Base-by-base conservation (phyloP, 139 green algal genomes). In the Chlamydomonas sp. region DNA sequence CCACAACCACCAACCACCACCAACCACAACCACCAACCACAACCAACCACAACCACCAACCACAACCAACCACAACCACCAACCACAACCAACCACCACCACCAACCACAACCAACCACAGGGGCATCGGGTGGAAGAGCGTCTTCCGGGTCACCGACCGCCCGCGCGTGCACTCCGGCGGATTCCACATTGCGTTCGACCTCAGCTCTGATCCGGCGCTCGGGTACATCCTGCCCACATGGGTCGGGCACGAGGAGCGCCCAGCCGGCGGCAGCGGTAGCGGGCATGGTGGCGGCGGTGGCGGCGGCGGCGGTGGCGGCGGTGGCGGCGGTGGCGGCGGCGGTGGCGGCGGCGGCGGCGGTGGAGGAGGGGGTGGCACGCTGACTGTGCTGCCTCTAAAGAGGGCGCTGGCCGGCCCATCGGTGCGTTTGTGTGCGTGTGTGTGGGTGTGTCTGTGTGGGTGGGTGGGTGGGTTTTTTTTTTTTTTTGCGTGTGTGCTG, bases 131-230 rank as follows among this genome's bases (percentile, higher is more conserved):
- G 5, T 38, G 65, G 39, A 36, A 39, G 36, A 63, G 39, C 59
- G 62, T 33, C 22, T 37, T 10, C 20, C 4, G 34, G 63, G n/a
- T 64, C 10, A 80, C 71, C 5, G 69, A 69, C n/a, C 39, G 39
- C 2, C 75, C 71, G n/a, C 10, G 77, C 58, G 49, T 86, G 10
- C 76, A 83, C 76, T 83, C 76, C 22, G 47, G 48, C 20, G 73
- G 76, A 33, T 86, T 80, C 74, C 76, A 86, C 58, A 69, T 86
- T 38, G 61, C 35, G 33, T 86, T 86, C 60, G 76, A 86, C 68
- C 49, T 83, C 5, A 20, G 24, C 4, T 24, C 54, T 8, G 70
- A 86, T 61, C 60, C 49, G n/a, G 63, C 63, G 2, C 71, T 80
- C n/a, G 77, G 77, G 65, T 86, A 79, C 69, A 78, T 79, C 47